Conservation (phyloP, 768 basidiomycete species). For the Hypholoma fasciculare region DNA sequence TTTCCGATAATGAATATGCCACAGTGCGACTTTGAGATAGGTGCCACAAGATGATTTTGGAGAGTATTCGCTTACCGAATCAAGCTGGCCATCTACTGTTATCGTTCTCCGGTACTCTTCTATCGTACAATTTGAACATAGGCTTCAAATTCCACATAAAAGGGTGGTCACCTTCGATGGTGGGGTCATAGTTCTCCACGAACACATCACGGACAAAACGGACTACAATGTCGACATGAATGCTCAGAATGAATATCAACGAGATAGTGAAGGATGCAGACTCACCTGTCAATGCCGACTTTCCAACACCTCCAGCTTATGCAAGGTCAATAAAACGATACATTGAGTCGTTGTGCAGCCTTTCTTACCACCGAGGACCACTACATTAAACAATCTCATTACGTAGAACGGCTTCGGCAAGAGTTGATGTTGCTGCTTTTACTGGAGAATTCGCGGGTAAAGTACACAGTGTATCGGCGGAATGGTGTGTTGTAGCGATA, state of each 20-base stretch:
- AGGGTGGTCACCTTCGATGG: constrained; percentile 67
- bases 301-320: constrained; percentile 85
- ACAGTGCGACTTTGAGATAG: not conserved
- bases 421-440: not conserved
- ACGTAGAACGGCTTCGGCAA: not conserved
- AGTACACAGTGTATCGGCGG: not conserved
- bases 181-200: constrained; percentile 78
- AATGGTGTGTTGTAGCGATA: not conserved
- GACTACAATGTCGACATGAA: constrained; percentile 33
- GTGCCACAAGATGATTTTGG: not conserved
- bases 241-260: not conserved
- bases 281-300: constrained; percentile 75
- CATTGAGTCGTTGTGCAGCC: constrained; percentile 3
- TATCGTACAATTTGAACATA: constrained; percentile 27
- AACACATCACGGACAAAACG: constrained; percentile 75
- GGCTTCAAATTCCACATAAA: not conserved
- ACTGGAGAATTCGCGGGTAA: not conserved
- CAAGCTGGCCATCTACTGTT: constrained; percentile 63
- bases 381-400: constrained; percentile 76
- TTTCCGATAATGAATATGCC: not conserved
- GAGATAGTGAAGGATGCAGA: not conserved
- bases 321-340: constrained; percentile 10
- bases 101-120: constrained; percentile 72
- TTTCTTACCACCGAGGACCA: constrained; percentile 74
- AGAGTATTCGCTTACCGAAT: constrained; percentile 47